Evolutionary conservation across 768 basidiomycete genomes (phyloP).

Genomic region (Tricholoma terreum): DNA sequence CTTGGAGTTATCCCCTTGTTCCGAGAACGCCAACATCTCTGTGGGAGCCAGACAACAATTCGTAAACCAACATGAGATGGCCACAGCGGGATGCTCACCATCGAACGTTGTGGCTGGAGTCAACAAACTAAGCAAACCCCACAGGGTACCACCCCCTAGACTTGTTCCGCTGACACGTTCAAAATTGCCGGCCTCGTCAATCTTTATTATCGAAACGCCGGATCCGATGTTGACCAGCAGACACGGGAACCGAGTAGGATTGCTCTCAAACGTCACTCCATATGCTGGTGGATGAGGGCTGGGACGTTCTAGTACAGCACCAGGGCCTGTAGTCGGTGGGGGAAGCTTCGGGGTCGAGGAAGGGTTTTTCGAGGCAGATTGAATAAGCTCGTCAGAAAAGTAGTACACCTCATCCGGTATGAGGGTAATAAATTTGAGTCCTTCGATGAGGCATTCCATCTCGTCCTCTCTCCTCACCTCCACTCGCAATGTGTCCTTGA

Average conservation of each 20-base stretch:
- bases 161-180: constrained; percentile 98
- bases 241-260: constrained; percentile 90
- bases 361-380: constrained; percentile 38
- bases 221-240: constrained; percentile 97
- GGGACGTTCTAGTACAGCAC: constrained; percentile 64
- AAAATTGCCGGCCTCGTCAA: constrained; percentile 91
- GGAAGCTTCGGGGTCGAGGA: constrained; percentile 16
- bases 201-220: constrained; percentile 96
- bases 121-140: constrained; percentile 91
- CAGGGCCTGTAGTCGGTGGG: constrained; percentile 6
- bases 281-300: constrained; percentile 89
- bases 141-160: constrained; percentile 94
- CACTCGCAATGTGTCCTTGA: constrained; percentile 70
- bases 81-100: constrained; percentile 53
- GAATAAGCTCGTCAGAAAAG: constrained; percentile 97
- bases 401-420: constrained; percentile 98
- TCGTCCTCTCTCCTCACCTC: constrained; percentile 92
- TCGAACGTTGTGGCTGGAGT: constrained; percentile 97
- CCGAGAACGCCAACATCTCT: constrained; percentile 97
- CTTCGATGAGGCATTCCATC: constrained; percentile 98
- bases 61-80: constrained; percentile 5
- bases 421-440: constrained; percentile 91
- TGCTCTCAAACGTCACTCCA: constrained; percentile 81
- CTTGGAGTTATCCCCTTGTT: constrained; percentile 86
- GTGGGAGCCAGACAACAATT: constrained; percentile 9